Conservation (phyloP, 305 asterid species). For the Solanum hybrid region DNA sequence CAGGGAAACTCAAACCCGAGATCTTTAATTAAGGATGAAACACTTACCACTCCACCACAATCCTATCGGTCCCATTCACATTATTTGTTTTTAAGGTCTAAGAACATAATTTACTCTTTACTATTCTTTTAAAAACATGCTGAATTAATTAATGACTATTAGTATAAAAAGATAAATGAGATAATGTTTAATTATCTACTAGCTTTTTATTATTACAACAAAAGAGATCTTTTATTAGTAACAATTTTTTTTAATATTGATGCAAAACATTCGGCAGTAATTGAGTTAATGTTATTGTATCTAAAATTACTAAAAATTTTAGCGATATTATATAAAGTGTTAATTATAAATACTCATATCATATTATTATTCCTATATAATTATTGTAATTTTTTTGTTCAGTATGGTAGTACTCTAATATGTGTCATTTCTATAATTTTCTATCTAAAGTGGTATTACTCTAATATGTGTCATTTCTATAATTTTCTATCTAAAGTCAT, state of each 20-base stretch:
- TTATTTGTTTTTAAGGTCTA: background rate
- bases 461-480: too few species aligned
- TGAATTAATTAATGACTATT: background rate
- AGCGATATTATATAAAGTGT: too few species aligned
- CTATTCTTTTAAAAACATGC: background rate
- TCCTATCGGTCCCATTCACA: rapidly evolving
- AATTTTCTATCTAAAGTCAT: background rate
- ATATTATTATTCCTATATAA: too few species aligned
- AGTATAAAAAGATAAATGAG: background rate
- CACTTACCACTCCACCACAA: too few species aligned
- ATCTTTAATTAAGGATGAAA: rapidly evolving
- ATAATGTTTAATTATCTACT: background rate
- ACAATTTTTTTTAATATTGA: too few species aligned
- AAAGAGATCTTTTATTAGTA: background rate
- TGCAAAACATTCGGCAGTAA: rapidly evolving
- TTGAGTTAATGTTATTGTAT: background rate
- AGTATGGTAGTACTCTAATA: too few species aligned
- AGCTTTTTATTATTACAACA: too few species aligned
- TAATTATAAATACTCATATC: too few species aligned
- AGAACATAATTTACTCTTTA: background rate
- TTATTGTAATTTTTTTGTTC: too few species aligned
- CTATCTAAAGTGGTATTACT: background rate
- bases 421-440: too few species aligned
- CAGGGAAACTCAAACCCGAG: rapidly evolving
- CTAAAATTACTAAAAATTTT: too few species aligned